phyloP scores from a whole-genome alignment of 73 alveolate species.

The Paramecium caudatum region DNA sequence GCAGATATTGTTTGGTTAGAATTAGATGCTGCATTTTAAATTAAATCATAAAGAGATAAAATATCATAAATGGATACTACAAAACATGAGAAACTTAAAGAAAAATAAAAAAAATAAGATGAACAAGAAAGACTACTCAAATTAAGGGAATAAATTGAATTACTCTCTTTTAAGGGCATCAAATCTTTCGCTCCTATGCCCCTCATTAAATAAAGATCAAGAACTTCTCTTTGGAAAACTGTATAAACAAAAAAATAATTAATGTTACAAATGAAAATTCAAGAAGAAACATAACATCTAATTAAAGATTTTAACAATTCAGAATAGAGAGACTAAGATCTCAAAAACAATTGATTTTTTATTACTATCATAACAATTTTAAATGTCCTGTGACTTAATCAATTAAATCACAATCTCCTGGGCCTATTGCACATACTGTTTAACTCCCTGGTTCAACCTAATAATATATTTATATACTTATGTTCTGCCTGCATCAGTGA shows the following conservation, averaged over 20 bases:
- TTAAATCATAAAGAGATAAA: neutral
- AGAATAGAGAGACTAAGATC: neutral
- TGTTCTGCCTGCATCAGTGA: constrained; percentile 98
- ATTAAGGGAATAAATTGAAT: constrained; percentile 22
- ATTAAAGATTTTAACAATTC: constrained; percentile 5
- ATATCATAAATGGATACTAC: constrained; percentile 23
- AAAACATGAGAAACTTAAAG: constrained; percentile 30
- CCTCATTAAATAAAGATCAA: neutral
- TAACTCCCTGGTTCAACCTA: constrained; percentile 90
- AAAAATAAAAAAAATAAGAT: constrained; percentile 2
- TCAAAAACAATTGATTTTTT: neutral
- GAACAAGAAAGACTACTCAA: constrained; percentile 22
- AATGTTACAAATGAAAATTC: constrained; percentile 7
- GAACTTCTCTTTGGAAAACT: neutral
- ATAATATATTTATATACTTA: constrained; percentile 72
- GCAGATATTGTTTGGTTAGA: constrained; percentile 26
- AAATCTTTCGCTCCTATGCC: constrained; percentile 68
- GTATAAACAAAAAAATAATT: constrained; percentile 27
- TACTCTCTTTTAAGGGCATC: constrained; percentile 9
- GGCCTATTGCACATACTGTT: constrained; percentile 98
- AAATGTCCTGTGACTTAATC: constrained; percentile 75
- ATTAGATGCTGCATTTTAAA: neutral
- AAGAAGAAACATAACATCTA: constrained; percentile 43
- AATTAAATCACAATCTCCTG: constrained; percentile 78
- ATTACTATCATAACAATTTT: constrained; percentile 62